Conservation (phyloP, 176 grass and related monocot species). For the Oryza coarctata region DNA sequence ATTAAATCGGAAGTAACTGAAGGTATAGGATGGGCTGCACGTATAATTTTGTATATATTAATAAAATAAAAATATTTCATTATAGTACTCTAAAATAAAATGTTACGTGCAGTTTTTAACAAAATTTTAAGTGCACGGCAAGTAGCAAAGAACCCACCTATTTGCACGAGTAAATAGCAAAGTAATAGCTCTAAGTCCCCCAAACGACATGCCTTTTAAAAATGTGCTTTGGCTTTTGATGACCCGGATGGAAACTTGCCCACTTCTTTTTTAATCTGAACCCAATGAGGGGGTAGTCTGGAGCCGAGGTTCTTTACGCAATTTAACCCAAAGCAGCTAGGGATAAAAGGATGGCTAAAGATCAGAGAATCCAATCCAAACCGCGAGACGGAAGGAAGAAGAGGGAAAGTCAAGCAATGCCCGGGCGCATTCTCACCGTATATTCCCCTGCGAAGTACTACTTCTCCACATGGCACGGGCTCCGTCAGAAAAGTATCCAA, state of each 20-base stretch:
- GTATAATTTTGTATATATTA: no score
- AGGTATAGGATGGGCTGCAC: no score
- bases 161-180: no score
- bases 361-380: slow-evolving; percentile 34
- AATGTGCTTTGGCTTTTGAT: neutral
- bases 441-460: slow-evolving; percentile 23
- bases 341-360: slow-evolving; percentile 8
- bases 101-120: no score
- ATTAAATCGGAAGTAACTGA: no score
- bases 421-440: slow-evolving; percentile 2
- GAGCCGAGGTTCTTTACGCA: slow-evolving; percentile 42
- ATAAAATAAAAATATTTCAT: no score
- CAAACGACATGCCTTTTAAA: neutral
- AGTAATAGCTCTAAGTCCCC: neutral
- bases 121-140: no score
- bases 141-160: no score
- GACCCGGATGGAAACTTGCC: neutral
- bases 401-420: neutral
- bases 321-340: slow-evolving; percentile 42
- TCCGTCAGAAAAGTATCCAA: slow-evolving; percentile 13
- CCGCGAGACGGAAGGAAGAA: slow-evolving; percentile 9
- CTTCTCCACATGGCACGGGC: slow-evolving; percentile 21
- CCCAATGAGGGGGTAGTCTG: neutral
- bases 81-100: no score
- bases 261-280: neutral